Evolutionary conservation across 176 grass and related monocot species (phyloP), one percentile per base, ranked within the genome.

Genomic region (Oropetium thomaeum): DNA sequence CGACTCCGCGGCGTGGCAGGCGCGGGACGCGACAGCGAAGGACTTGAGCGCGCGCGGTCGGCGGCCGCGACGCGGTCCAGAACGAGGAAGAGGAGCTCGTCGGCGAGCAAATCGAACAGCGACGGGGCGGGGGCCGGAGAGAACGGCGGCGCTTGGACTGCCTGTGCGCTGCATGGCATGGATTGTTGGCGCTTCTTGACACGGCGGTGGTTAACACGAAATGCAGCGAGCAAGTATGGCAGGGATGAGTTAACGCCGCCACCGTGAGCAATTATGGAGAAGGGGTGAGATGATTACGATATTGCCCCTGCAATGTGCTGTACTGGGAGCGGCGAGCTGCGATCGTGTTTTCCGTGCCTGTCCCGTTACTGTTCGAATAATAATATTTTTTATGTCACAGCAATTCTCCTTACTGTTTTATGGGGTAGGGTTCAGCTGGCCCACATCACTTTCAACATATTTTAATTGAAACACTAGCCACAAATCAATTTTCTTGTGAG

Each of bases 51-150:
- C 81, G 32, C 83, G 70, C 7, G 88, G 39, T 89, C 81, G 17
- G 79, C 22, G 5, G 59, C 68, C 12, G 81, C 84, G 17, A 84
- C 70, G 14, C 84, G 68, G 85, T 98, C 96, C 29, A 98, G 81
- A 45, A 98, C 53, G 34, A 89, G 28, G 72, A 88, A 92, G 51
- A 98, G 81, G 48, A 98, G 83, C 62, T 94, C 91, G 71, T 98
- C 89, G 10, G 91, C 62, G 0, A 98, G 82, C 15, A 69, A 41
- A 23, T 84, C 78, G 49, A 91, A 30, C 8, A 73, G 61, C 0
- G 40, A 6, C 14, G 49, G 19, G 26, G 45, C n/a, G 26, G 31
- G 60, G 48, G 70, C 3, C 16, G 67, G 32, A 28, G 28, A 28
- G 25, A 55, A 62, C 77, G 60, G 16, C 77, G 78, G 34, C 81